Percentiles rank a stretch among this genome's conserved stretches.
Conservation (phyloP, 2,329 filamentous ascomycete genomes). For the Phialophora tarda region DNA sequence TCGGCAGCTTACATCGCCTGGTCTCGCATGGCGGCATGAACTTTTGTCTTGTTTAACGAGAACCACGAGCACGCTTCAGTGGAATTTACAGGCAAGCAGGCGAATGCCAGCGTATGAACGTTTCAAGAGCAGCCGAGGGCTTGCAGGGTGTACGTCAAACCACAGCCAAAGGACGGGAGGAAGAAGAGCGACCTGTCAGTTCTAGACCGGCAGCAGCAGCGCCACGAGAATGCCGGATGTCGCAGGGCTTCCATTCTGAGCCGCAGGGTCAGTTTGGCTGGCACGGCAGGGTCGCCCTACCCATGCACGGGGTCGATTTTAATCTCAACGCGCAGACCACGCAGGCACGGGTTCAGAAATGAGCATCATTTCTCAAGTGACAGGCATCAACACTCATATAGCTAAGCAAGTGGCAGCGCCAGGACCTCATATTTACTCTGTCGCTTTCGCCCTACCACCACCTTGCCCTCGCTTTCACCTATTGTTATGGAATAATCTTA, state of each 20-base stretch:
- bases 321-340: slow-evolving; percentile 26
- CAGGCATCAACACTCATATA: slow-evolving; percentile 22
- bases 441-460: background rate
- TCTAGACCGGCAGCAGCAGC: slow-evolving; percentile 14
- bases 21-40: slow-evolving; percentile 32
- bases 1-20: slow-evolving; percentile 14
- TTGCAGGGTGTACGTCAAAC: slow-evolving; percentile 22
- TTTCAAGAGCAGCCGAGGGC: slow-evolving; percentile 27
- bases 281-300: slow-evolving; percentile 7
- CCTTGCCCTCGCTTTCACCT: background rate
- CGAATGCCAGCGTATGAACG: slow-evolving; percentile 16
- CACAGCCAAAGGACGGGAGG: slow-evolving; percentile 1
- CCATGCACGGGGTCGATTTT: slow-evolving; percentile 22
- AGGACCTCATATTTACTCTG: slow-evolving; percentile 1
- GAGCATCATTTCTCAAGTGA: slow-evolving; percentile 23
- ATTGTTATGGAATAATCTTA: background rate
- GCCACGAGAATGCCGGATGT: slow-evolving; percentile 17
- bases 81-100: slow-evolving; percentile 7
- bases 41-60: slow-evolving; percentile 19
- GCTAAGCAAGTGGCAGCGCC: slow-evolving; percentile 6
- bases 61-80: slow-evolving; percentile 25
- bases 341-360: slow-evolving; percentile 14
- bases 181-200: slow-evolving; percentile 4
- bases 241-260: slow-evolving; percentile 11
- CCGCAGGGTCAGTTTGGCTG: slow-evolving; percentile 4